Percentiles rank a stretch among this genome's conserved stretches.
These are phyloP conservation scores for Nicotiana rustica DNA, from an alignment of 305 asterid genomes.

Conservation along the genomic window DNA sequence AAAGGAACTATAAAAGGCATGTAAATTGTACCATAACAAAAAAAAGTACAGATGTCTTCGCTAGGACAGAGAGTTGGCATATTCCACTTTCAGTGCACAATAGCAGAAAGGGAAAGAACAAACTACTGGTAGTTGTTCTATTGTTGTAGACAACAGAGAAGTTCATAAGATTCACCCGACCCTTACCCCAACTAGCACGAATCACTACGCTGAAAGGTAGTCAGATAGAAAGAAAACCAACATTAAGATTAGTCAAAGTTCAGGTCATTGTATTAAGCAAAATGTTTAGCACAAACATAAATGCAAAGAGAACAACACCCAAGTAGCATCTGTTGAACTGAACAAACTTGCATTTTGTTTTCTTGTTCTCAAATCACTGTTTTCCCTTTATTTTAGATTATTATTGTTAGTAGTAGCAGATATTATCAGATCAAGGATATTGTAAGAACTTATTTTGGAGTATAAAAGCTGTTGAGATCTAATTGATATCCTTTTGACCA, in stretches of 20 bases:
- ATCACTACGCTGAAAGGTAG: background rate
- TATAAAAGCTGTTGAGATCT: background rate
- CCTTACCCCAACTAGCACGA: background rate
- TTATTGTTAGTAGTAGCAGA: background rate
- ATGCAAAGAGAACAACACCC: background rate
- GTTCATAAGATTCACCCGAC: background rate
- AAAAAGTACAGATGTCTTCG: background rate
- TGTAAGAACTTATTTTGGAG: background rate
- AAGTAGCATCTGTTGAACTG: conserved; percentile 9
- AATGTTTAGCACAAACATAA: background rate
- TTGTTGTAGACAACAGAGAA: background rate
- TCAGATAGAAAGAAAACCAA: background rate
- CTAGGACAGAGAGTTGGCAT: background rate
- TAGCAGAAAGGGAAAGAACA: conserved; percentile 5
- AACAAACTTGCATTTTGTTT: background rate
- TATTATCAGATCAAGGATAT: background rate
- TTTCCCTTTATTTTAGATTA: background rate
- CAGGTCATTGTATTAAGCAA: conserved; percentile 10
- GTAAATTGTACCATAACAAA: background rate
- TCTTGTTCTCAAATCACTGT: background rate
- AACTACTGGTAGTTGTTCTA: background rate
- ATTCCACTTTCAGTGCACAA: background rate
- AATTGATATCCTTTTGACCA: background rate
- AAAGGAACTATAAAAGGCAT: background rate
- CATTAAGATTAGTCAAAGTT: background rate